These are phyloP conservation scores for Fraxinus excelsior DNA, from an alignment of 257 asterid genomes.

Conservation along the genomic window DNA sequence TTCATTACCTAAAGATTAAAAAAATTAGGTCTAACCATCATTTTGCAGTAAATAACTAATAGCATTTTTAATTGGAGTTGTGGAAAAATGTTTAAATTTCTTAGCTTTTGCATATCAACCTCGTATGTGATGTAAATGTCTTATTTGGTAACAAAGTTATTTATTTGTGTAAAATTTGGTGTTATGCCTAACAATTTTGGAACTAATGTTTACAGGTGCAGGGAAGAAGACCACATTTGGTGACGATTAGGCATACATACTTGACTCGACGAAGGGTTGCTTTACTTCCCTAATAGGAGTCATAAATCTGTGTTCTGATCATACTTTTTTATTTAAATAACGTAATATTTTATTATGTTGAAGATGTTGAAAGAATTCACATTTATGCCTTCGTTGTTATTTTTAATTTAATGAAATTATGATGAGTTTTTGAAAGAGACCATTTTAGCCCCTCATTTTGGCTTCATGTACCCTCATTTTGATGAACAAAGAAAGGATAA, in stretches of 20 bases:
- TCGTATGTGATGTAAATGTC: no score
- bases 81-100: neutral
- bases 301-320: neutral
- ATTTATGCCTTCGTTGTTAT: neutral
- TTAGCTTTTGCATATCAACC: no score
- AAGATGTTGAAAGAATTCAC: neutral
- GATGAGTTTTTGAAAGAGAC: no score
- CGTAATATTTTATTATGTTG: neutral
- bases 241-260: conserved; percentile 4
- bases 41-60: no score
- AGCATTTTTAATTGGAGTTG: no score
- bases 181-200: neutral
- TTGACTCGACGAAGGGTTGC: neutral
- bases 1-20: no score
- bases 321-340: neutral
- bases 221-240: conserved; percentile 44
- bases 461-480: no score
- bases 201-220: neutral
- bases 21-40: no score
- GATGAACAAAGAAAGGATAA: no score
- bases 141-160: neutral
- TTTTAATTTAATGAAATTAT: neutral
- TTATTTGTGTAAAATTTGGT: neutral
- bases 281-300: neutral
- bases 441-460: neutral